Percentiles rank a stretch among this genome's conserved stretches.
Evolutionary conservation across 1,139 yeast genomes (phyloP).

Genomic region (Debaryomycetaceae sp.): DNA sequence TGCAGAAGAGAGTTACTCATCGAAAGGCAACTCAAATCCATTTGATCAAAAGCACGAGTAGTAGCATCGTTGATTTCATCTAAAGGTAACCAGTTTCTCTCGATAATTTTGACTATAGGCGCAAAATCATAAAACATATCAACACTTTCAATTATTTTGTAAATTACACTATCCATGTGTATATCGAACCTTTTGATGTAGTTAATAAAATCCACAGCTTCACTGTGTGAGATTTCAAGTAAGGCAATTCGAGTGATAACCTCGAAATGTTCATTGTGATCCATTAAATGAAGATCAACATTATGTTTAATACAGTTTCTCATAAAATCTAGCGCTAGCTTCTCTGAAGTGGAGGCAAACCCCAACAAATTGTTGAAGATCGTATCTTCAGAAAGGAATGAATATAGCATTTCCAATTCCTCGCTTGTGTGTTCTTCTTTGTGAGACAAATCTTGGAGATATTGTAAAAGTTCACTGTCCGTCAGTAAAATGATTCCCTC

Average conservation of each 20-base stretch:
- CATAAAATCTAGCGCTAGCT: conserved; percentile 8
- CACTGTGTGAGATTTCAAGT: conserved; percentile 4
- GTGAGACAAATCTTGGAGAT: conserved; percentile 10
- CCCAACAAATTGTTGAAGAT: conserved; percentile 12
- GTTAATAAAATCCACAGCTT: conserved; percentile 3
- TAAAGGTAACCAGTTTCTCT: conserved; percentile 10
- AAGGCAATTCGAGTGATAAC: conserved; percentile 4
- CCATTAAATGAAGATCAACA: background rate
- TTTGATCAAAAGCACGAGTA: conserved; percentile 8
- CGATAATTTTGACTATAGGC: conserved; percentile 13
- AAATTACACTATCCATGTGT: conserved; percentile 6
- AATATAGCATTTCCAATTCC: conserved; percentile 17
- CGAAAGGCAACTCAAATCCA: conserved; percentile 22
- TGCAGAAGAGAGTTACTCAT: conserved; percentile 46
- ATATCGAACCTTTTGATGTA: conserved; percentile 3
- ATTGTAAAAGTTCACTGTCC: conserved; percentile 12
- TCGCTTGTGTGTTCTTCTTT: conserved; percentile 5
- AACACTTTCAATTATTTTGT: background rate
- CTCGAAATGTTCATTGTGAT: background rate
- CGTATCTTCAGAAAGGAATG: conserved; percentile 10
- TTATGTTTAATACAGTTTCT: conserved; percentile 4
- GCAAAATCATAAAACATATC: conserved; percentile 10
- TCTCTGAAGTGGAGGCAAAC: conserved; percentile 5
- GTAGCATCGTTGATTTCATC: conserved; percentile 10
- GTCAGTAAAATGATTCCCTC: background rate